phyloP scores from a whole-genome alignment of 2,329 filamentous ascomycete species.

The Sphaerulina vaccinii region DNA sequence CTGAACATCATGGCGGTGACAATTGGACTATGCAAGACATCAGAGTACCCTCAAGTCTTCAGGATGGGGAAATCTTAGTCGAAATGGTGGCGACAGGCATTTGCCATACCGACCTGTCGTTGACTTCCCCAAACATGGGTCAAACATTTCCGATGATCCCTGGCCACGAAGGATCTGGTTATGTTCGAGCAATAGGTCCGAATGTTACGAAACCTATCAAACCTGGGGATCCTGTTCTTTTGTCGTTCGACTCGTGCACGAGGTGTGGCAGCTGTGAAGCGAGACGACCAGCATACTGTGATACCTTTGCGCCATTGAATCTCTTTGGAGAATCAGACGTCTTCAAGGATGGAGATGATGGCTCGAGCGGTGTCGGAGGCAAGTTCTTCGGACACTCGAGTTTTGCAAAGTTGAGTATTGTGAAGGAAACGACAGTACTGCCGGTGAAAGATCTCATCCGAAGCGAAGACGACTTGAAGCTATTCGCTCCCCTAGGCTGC shows the following conservation, averaged over 20 bases:
- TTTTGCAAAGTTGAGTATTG: slow-evolving; percentile 28
- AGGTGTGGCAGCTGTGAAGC: slow-evolving; percentile 24
- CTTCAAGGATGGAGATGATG: slow-evolving; percentile 19
- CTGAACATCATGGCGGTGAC: slow-evolving; percentile 17
- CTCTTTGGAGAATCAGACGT: slow-evolving; percentile 23
- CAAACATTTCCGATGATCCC: slow-evolving; percentile 29
- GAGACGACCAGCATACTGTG: slow-evolving; percentile 26
- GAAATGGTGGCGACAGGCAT: slow-evolving; percentile 31
- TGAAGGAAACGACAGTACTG: slow-evolving; percentile 27
- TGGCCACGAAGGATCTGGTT: slow-evolving; percentile 40
- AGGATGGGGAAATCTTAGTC: slow-evolving; percentile 29
- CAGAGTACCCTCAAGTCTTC: slow-evolving; percentile 21
- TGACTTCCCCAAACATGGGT: slow-evolving; percentile 20
- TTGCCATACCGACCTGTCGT: slow-evolving; percentile 31
- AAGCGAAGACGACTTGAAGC: slow-evolving; percentile 27
- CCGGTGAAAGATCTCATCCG: slow-evolving; percentile 25
- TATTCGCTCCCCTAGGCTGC: slow-evolving; percentile 30
- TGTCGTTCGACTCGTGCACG: slow-evolving; percentile 27
- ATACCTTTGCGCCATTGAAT: slow-evolving; percentile 25
- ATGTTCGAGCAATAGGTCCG: slow-evolving; percentile 45
- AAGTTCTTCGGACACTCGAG: slow-evolving; percentile 33
- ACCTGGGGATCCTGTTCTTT: slow-evolving; percentile 28
- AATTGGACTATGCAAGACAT: slow-evolving; percentile 25
- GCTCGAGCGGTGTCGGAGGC: slow-evolving; percentile 20
- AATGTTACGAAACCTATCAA: slow-evolving; percentile 32